Conservation (phyloP, 2,329 filamentous ascomycete genomes). For the Arthrobotrys conoides region DNA sequence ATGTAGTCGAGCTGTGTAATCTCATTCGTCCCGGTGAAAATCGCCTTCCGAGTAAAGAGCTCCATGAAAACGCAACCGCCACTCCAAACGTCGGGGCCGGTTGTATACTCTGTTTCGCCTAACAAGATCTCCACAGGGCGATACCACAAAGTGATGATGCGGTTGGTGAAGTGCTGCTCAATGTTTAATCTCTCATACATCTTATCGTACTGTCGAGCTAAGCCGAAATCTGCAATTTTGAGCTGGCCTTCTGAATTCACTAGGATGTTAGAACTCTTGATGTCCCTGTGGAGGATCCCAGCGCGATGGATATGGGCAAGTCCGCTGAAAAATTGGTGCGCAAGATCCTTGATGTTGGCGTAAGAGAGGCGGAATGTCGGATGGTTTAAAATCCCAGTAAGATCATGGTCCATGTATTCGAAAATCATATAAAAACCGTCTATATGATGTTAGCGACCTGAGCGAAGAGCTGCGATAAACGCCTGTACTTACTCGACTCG, state of each 20-base stretch:
- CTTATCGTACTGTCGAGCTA: slow-evolving; percentile 96
- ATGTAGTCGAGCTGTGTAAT: slow-evolving; percentile 97
- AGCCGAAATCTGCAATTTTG: slow-evolving; percentile 95
- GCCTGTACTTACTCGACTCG: slow-evolving; percentile 75
- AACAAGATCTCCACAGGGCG: slow-evolving; percentile 89
- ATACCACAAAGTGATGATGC: slow-evolving; percentile 99
- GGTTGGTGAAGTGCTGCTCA: slow-evolving; percentile 95
- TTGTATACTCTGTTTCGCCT: slow-evolving; percentile 90
- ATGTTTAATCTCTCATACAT: slow-evolving; percentile 70
- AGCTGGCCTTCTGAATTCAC: slow-evolving; percentile 89
- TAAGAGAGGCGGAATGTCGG: slow-evolving; percentile 87
- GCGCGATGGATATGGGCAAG: slow-evolving; percentile 92
- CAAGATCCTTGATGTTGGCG: slow-evolving; percentile 91
- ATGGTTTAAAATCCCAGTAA: slow-evolving; percentile 95
- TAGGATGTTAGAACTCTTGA: slow-evolving; percentile 97
- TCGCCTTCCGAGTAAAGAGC: slow-evolving; percentile 92
- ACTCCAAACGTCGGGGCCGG: slow-evolving; percentile 95
- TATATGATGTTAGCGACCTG: slow-evolving; percentile 43
- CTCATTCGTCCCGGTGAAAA: slow-evolving; percentile 96
- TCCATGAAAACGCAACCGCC: slow-evolving; percentile 97
- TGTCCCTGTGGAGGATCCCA: slow-evolving; percentile 96
- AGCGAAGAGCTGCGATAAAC: background rate
- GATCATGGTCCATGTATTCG: slow-evolving; percentile 94
- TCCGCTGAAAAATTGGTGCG: slow-evolving; percentile 92
- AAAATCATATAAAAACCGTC: slow-evolving; percentile 99